phyloP scores from a whole-genome alignment of 176 grass and related monocot genomes.

The Musa troglodytarum region DNA sequence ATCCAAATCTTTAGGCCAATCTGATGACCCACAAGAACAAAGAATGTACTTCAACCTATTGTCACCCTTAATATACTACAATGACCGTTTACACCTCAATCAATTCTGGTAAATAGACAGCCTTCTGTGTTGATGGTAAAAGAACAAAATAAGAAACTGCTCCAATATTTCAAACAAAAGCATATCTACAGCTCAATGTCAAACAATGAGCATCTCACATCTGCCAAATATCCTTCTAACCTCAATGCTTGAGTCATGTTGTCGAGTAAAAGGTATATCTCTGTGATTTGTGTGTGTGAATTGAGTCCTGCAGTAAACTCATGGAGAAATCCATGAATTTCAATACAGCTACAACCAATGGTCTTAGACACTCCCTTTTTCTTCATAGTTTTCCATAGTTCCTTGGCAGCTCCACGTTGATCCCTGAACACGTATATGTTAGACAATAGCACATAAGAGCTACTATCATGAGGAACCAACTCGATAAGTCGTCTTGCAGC shows the following conservation, averaged over 20 bases:
- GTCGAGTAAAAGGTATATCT: conserved; percentile 11
- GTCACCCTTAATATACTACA: no score
- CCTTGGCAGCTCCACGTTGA: conserved; percentile 5
- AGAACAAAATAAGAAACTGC: no score
- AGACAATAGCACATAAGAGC: conserved; percentile 16
- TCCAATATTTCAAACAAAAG: neutral
- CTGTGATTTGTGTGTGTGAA: conserved; percentile 12
- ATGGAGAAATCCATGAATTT: conserved; percentile 10
- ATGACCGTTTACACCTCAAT: no score
- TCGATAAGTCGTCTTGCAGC: conserved; percentile 15
- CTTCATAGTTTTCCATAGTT: conserved; percentile 23
- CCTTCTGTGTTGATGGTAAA: no score
- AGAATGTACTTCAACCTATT: no score
- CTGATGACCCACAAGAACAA: no score
- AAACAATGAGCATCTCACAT: neutral
- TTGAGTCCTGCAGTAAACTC: conserved; percentile 9
- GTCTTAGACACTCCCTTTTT: conserved; percentile 13
- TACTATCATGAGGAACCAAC: conserved; percentile 16
- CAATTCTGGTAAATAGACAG: no score
- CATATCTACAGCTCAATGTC: neutral
- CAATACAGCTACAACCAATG: conserved; percentile 20
- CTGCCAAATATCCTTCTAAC: neutral
- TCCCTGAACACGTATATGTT: conserved; percentile 9
- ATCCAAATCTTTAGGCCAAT: no score
- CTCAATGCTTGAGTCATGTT: conserved; percentile 6